phyloP scores from a whole-genome alignment of 331 rosid species.

The Quercus phellos region DNA sequence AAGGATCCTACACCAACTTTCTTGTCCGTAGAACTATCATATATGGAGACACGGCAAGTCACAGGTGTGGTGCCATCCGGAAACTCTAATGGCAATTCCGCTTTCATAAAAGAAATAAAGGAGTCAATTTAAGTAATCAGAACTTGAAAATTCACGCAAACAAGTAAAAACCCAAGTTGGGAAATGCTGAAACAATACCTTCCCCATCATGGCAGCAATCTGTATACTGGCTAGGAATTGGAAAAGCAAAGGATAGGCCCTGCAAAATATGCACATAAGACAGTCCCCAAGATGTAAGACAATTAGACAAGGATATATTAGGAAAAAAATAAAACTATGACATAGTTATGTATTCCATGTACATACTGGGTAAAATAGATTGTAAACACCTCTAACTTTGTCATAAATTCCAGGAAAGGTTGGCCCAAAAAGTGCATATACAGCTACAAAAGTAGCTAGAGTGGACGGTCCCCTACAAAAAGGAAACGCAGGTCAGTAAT shows the following conservation, averaged over 20 bases:
- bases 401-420: slow-evolving; percentile 88
- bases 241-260: slow-evolving; percentile 99
- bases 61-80: slow-evolving; percentile 99
- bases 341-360: slow-evolving; percentile 3
- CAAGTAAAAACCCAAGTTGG: slow-evolving; percentile 4
- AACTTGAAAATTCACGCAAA: slow-evolving; percentile 13
- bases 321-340: neutral
- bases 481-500: slow-evolving; percentile 17
- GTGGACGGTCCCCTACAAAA: slow-evolving; percentile 76
- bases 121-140: slow-evolving; percentile 11
- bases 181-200: slow-evolving; percentile 43
- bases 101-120: slow-evolving; percentile 39
- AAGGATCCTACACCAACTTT: slow-evolving; percentile 89
- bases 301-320: neutral
- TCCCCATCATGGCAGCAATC: slow-evolving; percentile 84
- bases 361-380: slow-evolving; percentile 87
- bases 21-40: slow-evolving; percentile 78
- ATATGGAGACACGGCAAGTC: slow-evolving; percentile 88
- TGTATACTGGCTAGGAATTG: slow-evolving; percentile 89
- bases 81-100: slow-evolving; percentile 93
- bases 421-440: slow-evolving; percentile 91
- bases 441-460: slow-evolving; percentile 86
- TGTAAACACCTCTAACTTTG: slow-evolving; percentile 82
- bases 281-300: slow-evolving; percentile 7
- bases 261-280: slow-evolving; percentile 25